A percentile compares a stretch with the other conserved stretches of the same genome.
Evolutionary conservation across 805 yeast species (phyloP).

Genomic region (Candida sanyiensis): DNA sequence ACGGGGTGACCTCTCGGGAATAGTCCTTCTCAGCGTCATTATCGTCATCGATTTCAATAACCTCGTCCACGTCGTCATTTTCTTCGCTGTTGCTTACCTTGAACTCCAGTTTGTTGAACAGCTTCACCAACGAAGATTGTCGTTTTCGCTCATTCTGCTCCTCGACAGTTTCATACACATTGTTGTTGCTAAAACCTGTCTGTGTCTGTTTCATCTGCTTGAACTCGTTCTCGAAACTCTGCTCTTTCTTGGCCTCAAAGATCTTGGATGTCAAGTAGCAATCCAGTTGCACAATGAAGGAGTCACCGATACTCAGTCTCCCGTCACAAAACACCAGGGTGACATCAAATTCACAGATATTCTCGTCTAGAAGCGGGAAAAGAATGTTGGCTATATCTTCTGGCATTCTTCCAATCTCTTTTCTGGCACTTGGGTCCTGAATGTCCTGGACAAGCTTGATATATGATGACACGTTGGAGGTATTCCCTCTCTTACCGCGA

Average conservation of each 20-base stretch:
- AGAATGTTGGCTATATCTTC: slow-evolving; percentile 63
- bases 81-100: slow-evolving; percentile 18
- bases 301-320: slow-evolving; percentile 67
- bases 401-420: slow-evolving; percentile 74
- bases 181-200: slow-evolving; percentile 12
- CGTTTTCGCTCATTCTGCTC: slow-evolving; percentile 48
- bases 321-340: slow-evolving; percentile 54
- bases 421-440: slow-evolving; percentile 22
- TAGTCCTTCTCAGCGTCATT: slow-evolving; percentile 16
- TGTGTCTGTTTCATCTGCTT: slow-evolving; percentile 13
- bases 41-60: slow-evolving; percentile 35
- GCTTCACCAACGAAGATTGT: slow-evolving; percentile 47
- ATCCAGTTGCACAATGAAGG: slow-evolving; percentile 64
- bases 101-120: slow-evolving; percentile 49
- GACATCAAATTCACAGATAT: slow-evolving; percentile 49
- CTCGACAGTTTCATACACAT: slow-evolving; percentile 42
- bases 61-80: slow-evolving; percentile 21
- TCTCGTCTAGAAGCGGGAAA: slow-evolving; percentile 56
- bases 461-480: slow-evolving; percentile 27
- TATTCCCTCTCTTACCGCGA: slow-evolving; percentile 20
- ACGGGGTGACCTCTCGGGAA: slow-evolving; percentile 1
- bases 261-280: slow-evolving; percentile 44
- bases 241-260: slow-evolving; percentile 19
- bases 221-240: slow-evolving; percentile 19
- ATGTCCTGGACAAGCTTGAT: slow-evolving; percentile 28